Evolutionary conservation across 352 stramenopile species (phyloP).

Genomic region (Pythium diclinum): DNA sequence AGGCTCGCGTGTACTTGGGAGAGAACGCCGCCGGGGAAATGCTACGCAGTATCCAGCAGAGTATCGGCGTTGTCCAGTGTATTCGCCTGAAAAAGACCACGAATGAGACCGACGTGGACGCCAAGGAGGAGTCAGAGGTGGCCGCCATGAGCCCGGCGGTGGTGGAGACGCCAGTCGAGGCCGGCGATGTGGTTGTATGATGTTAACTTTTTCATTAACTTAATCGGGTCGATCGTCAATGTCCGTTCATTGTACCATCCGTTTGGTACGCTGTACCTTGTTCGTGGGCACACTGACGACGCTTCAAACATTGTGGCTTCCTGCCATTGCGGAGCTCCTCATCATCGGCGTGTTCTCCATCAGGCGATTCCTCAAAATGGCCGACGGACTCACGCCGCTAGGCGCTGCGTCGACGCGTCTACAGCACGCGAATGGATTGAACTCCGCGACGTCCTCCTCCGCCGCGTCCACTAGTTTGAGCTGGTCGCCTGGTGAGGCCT

Average conservation of each 20-base stretch:
- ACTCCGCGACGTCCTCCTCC: neutral
- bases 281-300: slow-evolving; percentile 9
- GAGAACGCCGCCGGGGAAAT: slow-evolving; percentile 27
- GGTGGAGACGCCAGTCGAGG: neutral
- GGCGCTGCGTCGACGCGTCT: neutral
- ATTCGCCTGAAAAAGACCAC: slow-evolving; percentile 27
- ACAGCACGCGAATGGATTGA: neutral
- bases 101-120: neutral
- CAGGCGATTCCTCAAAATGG: neutral
- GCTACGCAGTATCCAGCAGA: slow-evolving; percentile 32
- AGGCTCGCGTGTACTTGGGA: slow-evolving; percentile 24
- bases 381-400: neutral
- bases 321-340: no score
- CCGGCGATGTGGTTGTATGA: slow-evolving; percentile 13
- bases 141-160: neutral
- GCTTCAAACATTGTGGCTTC: slow-evolving; percentile 1
- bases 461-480: slow-evolving; percentile 6
- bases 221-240: slow-evolving; percentile 4
- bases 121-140: neutral
- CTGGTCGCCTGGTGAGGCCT: slow-evolving; percentile 20
- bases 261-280: slow-evolving; percentile 3
- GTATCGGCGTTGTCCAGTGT: slow-evolving; percentile 31
- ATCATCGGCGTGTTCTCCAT: neutral
- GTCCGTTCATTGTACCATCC: neutral
- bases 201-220: slow-evolving; percentile 22